phyloP scores from a whole-genome alignment of 371 early-diverging fungal species.

The Dipsacomyces acuminosporus region DNA sequence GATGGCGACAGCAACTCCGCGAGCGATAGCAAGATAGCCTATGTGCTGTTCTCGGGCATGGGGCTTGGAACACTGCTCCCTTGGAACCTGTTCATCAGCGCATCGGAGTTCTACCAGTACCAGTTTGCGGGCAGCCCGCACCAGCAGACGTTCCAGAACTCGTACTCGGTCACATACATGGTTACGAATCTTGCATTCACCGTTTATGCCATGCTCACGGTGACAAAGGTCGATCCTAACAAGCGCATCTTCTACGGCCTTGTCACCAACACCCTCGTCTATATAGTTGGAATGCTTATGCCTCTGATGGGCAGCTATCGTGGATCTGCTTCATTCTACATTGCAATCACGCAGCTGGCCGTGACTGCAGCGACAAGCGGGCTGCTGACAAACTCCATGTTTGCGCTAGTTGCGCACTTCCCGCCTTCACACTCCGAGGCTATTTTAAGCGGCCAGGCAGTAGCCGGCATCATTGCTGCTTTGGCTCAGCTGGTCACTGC shows the following conservation, averaged over 20 bases:
- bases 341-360: constrained; percentile 55
- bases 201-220: constrained; percentile 55
- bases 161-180: constrained; percentile 65
- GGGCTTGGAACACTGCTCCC: constrained; percentile 72
- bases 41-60: constrained; percentile 57
- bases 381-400: constrained; percentile 63
- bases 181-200: constrained; percentile 56
- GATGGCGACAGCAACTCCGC: too few relatives aligned
- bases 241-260: constrained; percentile 48
- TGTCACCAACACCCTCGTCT: constrained; percentile 49
- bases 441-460: constrained; percentile 55
- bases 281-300: constrained; percentile 47
- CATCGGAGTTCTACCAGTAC: constrained; percentile 64
- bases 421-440: constrained; percentile 68
- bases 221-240: constrained; percentile 42
- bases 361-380: constrained; percentile 61
- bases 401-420: constrained; percentile 69
- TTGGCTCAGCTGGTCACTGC: constrained; percentile 45
- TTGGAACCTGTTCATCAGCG: constrained; percentile 82
- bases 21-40: too few relatives aligned
- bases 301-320: constrained; percentile 36
- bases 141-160: constrained; percentile 67
- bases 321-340: constrained; percentile 53
- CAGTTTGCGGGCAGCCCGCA: constrained; percentile 58
- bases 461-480: constrained; percentile 48